Percentiles rank a stretch among this genome's conserved stretches.
phyloP scores from a whole-genome alignment of 345 rosid genomes.

The Euphorbia pulcherrima region DNA sequence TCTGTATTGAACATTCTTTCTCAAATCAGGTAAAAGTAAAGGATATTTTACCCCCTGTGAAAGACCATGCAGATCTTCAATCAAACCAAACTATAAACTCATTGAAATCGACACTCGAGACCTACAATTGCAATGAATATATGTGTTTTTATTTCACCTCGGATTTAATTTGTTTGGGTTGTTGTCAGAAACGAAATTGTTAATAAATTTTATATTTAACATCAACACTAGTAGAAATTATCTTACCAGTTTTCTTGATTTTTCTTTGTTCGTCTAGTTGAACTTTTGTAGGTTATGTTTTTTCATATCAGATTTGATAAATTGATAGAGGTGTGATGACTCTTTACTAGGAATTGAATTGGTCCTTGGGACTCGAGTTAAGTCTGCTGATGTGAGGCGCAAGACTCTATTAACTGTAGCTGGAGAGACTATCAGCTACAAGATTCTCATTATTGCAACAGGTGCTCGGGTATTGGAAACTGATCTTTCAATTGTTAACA shows the following conservation, averaged over 20 bases:
- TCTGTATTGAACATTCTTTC: not conserved
- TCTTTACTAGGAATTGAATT: conserved; percentile 72
- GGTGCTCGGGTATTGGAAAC: conserved; percentile 93
- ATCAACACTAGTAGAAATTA: not conserved
- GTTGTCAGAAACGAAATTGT: not conserved
- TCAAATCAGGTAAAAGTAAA: not conserved
- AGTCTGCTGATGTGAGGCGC: conserved; percentile 84
- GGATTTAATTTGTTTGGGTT: not conserved
- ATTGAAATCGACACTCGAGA: not conserved
- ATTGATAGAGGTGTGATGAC: not conserved
- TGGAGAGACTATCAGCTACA: conserved; percentile 93
- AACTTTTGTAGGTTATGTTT: not conserved
- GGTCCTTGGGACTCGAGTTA: conserved; percentile 87
- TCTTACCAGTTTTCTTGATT: not conserved
- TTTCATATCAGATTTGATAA: not conserved
- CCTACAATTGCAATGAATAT: not conserved
- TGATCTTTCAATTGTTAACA: conserved; percentile 25
- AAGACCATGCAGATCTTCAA: not conserved
- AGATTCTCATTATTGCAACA: conserved; percentile 81
- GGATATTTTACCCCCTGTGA: not conserved
- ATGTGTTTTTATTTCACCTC: not conserved
- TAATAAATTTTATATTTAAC: not conserved
- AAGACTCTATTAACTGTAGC: conserved; percentile 77
- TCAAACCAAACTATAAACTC: not conserved
- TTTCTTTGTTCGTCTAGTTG: not conserved